A percentile compares a stretch with the other conserved stretches of the same genome.
Conservation (phyloP, 192 early-diverging fungal genomes). For the Powellomyces hirtus region DNA sequence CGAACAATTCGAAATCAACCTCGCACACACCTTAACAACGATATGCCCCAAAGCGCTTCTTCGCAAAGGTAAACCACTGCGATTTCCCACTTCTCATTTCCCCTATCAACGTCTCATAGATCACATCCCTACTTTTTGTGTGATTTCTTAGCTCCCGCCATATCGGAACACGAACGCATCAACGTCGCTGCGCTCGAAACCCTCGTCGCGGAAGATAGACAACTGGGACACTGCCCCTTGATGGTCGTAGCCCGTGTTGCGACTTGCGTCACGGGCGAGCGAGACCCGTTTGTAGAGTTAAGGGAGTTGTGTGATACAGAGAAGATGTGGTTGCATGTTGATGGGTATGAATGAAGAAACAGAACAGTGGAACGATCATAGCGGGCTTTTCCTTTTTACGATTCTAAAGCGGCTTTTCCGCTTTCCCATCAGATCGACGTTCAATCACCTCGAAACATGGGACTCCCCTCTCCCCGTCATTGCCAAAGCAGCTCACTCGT, state of each 20-base stretch:
- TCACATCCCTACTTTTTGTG: too few species aligned
- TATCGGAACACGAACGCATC: neutral
- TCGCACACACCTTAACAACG: neutral
- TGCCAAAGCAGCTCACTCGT: neutral
- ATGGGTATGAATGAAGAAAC: neutral
- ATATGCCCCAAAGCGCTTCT: neutral
- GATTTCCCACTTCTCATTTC: too few species aligned
- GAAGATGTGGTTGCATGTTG: conserved; percentile 20
- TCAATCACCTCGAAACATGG: neutral
- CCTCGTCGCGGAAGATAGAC: conserved; percentile 4
- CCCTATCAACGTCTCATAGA: too few species aligned
- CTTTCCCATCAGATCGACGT: neutral
- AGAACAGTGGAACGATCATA: neutral
- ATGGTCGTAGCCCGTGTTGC: neutral
- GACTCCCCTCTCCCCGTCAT: neutral
- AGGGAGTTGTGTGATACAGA: conserved; percentile 5
- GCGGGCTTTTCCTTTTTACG: too few species aligned
- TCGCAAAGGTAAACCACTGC: too few species aligned
- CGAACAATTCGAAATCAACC: neutral
- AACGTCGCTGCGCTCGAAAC: conserved; percentile 5
- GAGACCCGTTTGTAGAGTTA: neutral
- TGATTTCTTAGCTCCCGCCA: conserved; percentile 4
- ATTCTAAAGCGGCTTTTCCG: neutral
- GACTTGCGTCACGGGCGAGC: conserved; percentile 1
- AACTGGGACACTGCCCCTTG: neutral